phyloP scores from a whole-genome alignment of 768 basidiomycete genomes.

The Naganishia vishniacii region DNA sequence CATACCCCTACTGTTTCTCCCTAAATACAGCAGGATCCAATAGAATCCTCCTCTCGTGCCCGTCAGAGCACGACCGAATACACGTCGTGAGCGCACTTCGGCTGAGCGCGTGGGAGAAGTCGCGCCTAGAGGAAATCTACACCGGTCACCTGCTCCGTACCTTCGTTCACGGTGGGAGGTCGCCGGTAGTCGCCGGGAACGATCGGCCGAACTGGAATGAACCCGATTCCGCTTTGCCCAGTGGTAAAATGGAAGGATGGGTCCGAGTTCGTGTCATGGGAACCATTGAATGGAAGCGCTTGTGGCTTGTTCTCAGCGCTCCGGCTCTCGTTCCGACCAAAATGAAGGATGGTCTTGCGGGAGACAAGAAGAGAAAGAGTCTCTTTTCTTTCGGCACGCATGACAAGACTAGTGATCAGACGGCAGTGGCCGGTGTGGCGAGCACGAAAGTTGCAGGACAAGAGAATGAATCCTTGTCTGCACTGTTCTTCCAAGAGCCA shows the following conservation, averaged over 20 bases:
- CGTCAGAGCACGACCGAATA: conserved; percentile 61
- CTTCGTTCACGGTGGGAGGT: conserved; percentile 53
- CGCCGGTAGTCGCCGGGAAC: conserved; percentile 34
- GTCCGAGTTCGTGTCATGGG: conserved; percentile 84
- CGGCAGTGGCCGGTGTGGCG: conserved; percentile 18
- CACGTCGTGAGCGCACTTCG: conserved; percentile 91
- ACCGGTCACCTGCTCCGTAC: conserved; percentile 87
- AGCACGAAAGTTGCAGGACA: conserved; percentile 17
- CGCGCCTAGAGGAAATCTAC: conserved; percentile 91
- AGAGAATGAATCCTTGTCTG: conserved; percentile 17
- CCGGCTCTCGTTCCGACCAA: conserved; percentile 21
- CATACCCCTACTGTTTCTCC: conserved; percentile 63
- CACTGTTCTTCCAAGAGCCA: conserved; percentile 20
- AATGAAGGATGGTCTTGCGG: conserved; percentile 42
- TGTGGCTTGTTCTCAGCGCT: conserved; percentile 67
- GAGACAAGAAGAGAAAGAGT: conserved; percentile 57
- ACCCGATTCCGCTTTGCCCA: conserved; percentile 60
- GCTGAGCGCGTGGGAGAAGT: conserved; percentile 88
- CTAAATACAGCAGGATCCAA: conserved; percentile 93
- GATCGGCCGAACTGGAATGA: conserved; percentile 50
- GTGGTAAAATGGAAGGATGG: conserved; percentile 83
- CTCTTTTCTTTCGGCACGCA: conserved; percentile 42
- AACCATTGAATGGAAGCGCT: conserved; percentile 91
- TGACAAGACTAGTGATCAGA: conserved; percentile 31
- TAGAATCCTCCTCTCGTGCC: conserved; percentile 79